Evolutionary conservation across 169 alveolate genomes (phyloP), one percentile per base, ranked within the genome.

Genomic region (Cryptosporidium bovis): DNA sequence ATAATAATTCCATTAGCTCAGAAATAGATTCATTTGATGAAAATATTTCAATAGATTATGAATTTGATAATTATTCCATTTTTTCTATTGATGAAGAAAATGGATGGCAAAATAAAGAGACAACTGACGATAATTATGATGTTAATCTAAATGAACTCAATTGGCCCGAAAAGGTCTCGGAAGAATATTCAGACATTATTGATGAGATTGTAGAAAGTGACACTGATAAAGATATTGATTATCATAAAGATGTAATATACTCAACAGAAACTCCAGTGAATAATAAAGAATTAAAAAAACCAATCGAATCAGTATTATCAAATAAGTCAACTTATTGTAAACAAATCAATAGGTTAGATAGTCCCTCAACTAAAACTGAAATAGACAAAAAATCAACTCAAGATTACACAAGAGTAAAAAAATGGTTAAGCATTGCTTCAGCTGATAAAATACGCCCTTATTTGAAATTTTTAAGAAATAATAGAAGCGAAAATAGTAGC

Each of bases 11-110:
- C 6, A 64, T 29, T 2, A 20, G 55, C 0, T 69, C 68, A n/a
- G 83, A 56, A 29, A 12, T 56, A 34, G 83, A 69, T 13, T 69
- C 53, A 3, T 12, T 69, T 60, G 83, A 69, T 69, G 83, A 53
- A 2, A 51, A 69, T 40, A 69, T 66, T 12, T 51, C 83, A 12
- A 51, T 69, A 51, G 83, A 69, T 34, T 69, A 69, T 34, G 83
- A 46, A 10, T 69, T 69, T 56, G 83, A 69, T 16, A 55, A 66
- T 5, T 51, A 66, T 13, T 64, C 44, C 4, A 53, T 69, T 2
- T 51, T 53, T 15, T 69, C 83, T 29, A 5, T 31, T 0, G 83
- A 69, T 16, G 67, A 69, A 51, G 51, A 66, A 53, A 66, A 69
- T 16, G 10, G 10, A 6, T 6, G 48, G 48, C 4, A 40, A 40